phyloP scores from a whole-genome alignment of 2,329 filamentous ascomycete genomes.

The Pseudocercospora cruenta region DNA sequence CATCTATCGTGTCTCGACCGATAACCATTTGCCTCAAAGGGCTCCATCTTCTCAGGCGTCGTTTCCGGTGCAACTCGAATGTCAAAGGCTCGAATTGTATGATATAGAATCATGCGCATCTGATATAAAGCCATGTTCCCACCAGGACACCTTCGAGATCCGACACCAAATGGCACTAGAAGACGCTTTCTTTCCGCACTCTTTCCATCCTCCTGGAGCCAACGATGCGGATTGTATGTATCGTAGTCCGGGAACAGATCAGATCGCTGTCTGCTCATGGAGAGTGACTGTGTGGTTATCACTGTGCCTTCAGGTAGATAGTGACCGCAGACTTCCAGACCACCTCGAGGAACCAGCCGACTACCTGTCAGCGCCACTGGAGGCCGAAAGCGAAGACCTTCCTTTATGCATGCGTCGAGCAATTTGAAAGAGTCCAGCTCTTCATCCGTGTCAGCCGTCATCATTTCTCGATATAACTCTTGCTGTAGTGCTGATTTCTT shows the following conservation, averaged over 20 bases:
- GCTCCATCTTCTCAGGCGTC: slow-evolving; percentile 1
- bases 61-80: slow-evolving; percentile 6
- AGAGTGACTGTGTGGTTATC: neutral
- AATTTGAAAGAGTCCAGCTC: neutral
- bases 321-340: neutral
- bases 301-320: neutral
- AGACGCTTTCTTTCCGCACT: neutral
- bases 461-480: neutral
- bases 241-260: neutral
- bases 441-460: neutral
- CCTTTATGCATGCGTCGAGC: slow-evolving; percentile 1
- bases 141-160: neutral
- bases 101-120: slow-evolving; percentile 7
- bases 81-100: slow-evolving; percentile 2
- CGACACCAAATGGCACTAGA: neutral
- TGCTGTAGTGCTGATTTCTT: neutral
- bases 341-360: neutral
- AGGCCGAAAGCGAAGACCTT: neutral
- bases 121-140: slow-evolving; percentile 11
- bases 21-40: neutral
- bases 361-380: neutral
- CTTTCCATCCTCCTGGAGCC: neutral
- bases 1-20: neutral
- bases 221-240: neutral
- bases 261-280: neutral